Evolutionary conservation across 345 rosid species (phyloP).

Genomic region (Psidium guajava): DNA sequence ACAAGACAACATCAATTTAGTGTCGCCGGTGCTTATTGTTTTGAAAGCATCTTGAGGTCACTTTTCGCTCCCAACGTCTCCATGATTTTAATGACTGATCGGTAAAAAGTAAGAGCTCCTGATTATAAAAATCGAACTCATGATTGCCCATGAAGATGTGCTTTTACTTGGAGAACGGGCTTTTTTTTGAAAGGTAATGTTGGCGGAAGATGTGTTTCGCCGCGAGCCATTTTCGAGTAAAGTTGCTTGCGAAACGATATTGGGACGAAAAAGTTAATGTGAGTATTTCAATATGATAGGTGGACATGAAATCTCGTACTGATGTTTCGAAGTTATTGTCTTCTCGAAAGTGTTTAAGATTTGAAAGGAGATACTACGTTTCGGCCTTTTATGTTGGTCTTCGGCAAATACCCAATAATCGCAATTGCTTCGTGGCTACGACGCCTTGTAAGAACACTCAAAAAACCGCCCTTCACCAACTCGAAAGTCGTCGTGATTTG

Average conservation of each 20-base stretch:
- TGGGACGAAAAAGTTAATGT: background rate
- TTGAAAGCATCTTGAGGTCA: background rate
- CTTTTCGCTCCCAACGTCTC: background rate
- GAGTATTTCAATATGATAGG: background rate
- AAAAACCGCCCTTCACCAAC: background rate
- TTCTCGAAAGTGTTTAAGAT: background rate
- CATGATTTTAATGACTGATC: background rate
- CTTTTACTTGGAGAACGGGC: background rate
- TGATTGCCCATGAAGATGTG: background rate
- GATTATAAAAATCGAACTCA: background rate
- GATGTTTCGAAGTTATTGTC: background rate
- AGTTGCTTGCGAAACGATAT: background rate
- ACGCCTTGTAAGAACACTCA: background rate
- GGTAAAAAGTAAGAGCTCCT: background rate
- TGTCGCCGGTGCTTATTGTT: background rate
- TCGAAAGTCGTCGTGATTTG: background rate
- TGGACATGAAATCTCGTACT: background rate
- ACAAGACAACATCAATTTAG: background rate
- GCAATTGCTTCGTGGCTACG: background rate
- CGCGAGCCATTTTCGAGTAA: background rate
- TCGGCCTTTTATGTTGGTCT: background rate
- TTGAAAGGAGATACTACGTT: background rate
- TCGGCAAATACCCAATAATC: background rate
- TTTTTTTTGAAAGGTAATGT: background rate
- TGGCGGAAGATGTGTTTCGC: background rate